Conservation (phyloP, 345 rosid genomes). For the Gossypium bickii region DNA sequence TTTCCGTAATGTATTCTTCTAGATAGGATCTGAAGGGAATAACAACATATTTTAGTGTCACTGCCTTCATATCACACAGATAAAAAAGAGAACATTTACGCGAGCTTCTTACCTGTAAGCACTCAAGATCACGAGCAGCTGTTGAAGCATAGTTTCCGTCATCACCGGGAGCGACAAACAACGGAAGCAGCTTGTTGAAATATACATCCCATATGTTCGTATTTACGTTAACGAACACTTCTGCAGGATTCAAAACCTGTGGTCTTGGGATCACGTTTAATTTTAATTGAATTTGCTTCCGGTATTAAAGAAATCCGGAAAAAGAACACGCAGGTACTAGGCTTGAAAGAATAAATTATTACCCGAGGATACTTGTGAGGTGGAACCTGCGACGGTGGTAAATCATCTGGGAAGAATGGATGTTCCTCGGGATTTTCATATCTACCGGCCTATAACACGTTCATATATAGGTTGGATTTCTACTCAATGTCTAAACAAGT, state of each 20-base stretch:
- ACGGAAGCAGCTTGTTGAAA: constrained; percentile 60
- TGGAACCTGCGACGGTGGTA: constrained; percentile 45
- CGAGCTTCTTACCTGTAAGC: constrained; percentile 56
- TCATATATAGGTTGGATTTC: neutral
- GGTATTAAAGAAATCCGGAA: neutral
- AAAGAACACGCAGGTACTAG: neutral
- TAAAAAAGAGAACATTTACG: neutral
- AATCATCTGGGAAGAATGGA: constrained; percentile 65
- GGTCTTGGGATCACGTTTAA: constrained; percentile 9
- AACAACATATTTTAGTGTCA: neutral
- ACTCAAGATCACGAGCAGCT: constrained; percentile 60
- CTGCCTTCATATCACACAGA: neutral
- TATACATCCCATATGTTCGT: constrained; percentile 65
- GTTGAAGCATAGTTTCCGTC: constrained; percentile 77
- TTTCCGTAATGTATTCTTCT: constrained; percentile 88
- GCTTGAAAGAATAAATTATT: constrained; percentile 1
- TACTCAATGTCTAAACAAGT: neutral
- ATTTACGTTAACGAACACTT: constrained; percentile 55
- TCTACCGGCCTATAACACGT: constrained; percentile 60
- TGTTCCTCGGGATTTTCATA: constrained; percentile 76
- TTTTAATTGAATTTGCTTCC: neutral
- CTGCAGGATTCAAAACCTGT: constrained; percentile 63
- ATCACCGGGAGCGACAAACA: constrained; percentile 60
- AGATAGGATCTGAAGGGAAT: constrained; percentile 59
- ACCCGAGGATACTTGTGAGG: constrained; percentile 45